A percentile compares a stretch with the other conserved stretches of the same genome.
These are phyloP conservation scores for Pezicula neosporulosa DNA, from an alignment of 2,329 filamentous ascomycete species.

Conservation along the genomic window DNA sequence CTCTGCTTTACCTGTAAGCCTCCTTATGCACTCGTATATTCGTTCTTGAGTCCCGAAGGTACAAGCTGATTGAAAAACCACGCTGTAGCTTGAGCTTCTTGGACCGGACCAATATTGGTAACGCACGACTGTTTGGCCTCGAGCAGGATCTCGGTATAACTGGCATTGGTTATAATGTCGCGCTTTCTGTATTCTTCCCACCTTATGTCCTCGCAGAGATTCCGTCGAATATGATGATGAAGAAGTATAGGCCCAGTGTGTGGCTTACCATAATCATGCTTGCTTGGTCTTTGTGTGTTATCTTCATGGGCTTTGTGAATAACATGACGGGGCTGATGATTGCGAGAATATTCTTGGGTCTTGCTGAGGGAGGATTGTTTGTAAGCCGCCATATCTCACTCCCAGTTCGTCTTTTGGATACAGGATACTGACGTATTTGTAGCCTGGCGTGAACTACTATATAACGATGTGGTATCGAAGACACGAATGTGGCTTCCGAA, in stretches of 20 bases:
- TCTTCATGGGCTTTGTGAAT: conserved; percentile 26
- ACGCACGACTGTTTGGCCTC: conserved; percentile 18
- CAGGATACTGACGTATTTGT: neutral
- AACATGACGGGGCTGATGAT: conserved; percentile 29
- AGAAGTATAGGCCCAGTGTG: conserved; percentile 46
- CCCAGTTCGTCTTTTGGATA: neutral
- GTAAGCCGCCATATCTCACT: neutral
- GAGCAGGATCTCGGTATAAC: conserved; percentile 21
- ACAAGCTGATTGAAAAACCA: neutral
- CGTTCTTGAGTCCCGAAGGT: no score
- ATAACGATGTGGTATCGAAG: conserved; percentile 54
- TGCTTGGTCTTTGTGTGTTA: conserved; percentile 34
- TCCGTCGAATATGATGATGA: conserved; percentile 54
- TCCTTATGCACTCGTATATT: neutral
- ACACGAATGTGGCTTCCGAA: conserved; percentile 54
- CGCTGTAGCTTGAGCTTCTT: conserved; percentile 11
- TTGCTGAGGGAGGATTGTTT: conserved; percentile 17
- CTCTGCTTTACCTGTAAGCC: conserved; percentile 48
- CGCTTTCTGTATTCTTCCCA: conserved; percentile 22
- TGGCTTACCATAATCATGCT: conserved; percentile 60
- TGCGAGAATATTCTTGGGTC: conserved; percentile 19
- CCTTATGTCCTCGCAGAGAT: conserved; percentile 36
- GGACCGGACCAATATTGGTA: conserved; percentile 19
- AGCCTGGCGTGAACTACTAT: conserved; percentile 34
- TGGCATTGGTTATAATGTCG: conserved; percentile 19